Evolutionary conservation across 75 land plant genomes (phyloP).

Genomic region (Ceratopteris richardii): DNA sequence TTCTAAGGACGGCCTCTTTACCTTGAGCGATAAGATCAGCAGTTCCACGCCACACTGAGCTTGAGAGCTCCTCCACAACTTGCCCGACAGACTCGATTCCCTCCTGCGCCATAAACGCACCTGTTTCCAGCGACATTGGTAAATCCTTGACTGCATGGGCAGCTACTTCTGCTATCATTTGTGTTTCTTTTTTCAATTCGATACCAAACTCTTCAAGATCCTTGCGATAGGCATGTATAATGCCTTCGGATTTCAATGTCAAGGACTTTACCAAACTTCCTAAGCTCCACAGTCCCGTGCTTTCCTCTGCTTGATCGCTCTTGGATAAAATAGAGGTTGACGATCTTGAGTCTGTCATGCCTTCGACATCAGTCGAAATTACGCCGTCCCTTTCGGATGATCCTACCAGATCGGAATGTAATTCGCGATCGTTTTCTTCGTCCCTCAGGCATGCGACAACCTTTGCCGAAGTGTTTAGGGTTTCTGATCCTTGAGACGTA

Average conservation of each 20-base stretch:
- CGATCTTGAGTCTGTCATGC: too few relatives aligned
- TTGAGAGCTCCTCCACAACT: conserved; percentile 70
- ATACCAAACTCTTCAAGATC: conserved; percentile 82
- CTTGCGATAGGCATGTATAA: conserved; percentile 61
- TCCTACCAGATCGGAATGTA: background rate
- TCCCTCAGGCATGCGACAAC: background rate
- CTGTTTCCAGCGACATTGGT: conserved; percentile 57
- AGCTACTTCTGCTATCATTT: conserved; percentile 51
- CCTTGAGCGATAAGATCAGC: conserved; percentile 65
- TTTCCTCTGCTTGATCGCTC: background rate
- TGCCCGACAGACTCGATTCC: conserved; percentile 65
- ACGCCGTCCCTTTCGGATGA: background rate
- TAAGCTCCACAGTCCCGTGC: conserved; percentile 34
- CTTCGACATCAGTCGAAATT: too few relatives aligned
- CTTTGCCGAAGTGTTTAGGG: background rate
- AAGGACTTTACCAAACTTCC: conserved; percentile 76
- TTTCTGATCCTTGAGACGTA: background rate
- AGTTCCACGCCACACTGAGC: conserved; percentile 67
- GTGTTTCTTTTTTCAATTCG: conserved; percentile 76
- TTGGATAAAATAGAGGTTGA: too few relatives aligned
- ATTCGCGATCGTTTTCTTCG: background rate
- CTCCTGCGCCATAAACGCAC: conserved; percentile 80
- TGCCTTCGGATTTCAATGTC: conserved; percentile 61
- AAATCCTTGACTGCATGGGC: conserved; percentile 63
- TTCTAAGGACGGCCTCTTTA: conserved; percentile 35